Percentiles rank a stretch among this genome's conserved stretches.
Evolutionary conservation across 2,329 filamentous ascomycete species (phyloP).

Genomic region (Alternaria conjuncta): DNA sequence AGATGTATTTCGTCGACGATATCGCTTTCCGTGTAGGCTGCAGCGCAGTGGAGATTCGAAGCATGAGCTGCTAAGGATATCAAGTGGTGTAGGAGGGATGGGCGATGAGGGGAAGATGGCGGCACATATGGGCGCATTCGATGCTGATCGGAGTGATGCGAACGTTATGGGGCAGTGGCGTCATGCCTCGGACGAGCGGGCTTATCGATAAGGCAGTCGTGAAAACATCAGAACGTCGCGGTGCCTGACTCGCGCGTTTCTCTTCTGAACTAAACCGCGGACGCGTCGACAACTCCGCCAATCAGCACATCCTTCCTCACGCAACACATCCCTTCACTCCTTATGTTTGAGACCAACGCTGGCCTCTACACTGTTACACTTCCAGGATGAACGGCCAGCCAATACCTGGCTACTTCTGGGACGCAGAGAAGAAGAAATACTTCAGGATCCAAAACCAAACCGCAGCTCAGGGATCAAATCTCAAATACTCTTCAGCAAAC

Average conservation of each 20-base stretch:
- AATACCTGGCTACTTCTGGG: slow-evolving; percentile 59
- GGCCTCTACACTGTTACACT: neutral
- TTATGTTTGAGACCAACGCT: neutral
- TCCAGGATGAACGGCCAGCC: slow-evolving; percentile 47
- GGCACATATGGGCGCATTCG: slow-evolving; percentile 10
- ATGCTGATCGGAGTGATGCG: slow-evolving; percentile 20
- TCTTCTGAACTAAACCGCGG: neutral
- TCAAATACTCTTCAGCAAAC: slow-evolving; percentile 52
- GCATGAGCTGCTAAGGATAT: slow-evolving; percentile 17
- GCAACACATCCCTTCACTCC: neutral
- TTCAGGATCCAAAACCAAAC: slow-evolving; percentile 54
- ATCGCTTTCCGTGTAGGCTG: slow-evolving; percentile 7
- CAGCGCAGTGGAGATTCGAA: slow-evolving; percentile 18
- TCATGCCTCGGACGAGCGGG: slow-evolving; percentile 24
- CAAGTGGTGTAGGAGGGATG: neutral
- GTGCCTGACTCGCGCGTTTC: slow-evolving; percentile 23
- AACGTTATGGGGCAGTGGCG: slow-evolving; percentile 27
- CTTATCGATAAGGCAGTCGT: slow-evolving; percentile 24
- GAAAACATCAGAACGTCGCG: slow-evolving; percentile 4
- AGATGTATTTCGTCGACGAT: slow-evolving; percentile 3
- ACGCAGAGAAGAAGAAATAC: slow-evolving; percentile 57
- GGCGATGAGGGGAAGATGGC: slow-evolving; percentile 9
- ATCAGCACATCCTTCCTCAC: neutral
- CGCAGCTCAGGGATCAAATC: slow-evolving; percentile 37
- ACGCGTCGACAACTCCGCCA: neutral